These are phyloP conservation scores for Colletotrichum zoysiae DNA, from an alignment of 2,329 filamentous ascomycete species.

Conservation along the genomic window DNA sequence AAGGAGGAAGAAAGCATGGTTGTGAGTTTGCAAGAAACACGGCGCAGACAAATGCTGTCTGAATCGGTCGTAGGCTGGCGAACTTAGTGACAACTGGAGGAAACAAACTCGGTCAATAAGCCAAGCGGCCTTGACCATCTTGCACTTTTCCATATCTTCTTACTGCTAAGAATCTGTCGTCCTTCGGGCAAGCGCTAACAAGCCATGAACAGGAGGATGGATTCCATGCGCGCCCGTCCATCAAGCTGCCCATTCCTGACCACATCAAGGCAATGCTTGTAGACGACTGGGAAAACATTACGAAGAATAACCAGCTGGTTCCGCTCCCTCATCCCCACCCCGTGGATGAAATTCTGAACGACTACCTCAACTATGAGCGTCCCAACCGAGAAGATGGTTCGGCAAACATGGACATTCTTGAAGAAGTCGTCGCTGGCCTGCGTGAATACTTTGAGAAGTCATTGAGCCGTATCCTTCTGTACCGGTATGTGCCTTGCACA, in stretches of 20 bases:
- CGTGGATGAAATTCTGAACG: conserved; percentile 81
- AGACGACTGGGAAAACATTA: conserved; percentile 99
- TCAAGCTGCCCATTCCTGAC: conserved; percentile 89
- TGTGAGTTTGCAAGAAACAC: neutral
- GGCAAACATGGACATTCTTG: conserved; percentile 84
- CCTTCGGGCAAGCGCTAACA: conserved; percentile 1
- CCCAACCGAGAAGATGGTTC: conserved; percentile 74
- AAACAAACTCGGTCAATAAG: neutral
- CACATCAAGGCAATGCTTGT: conserved; percentile 92
- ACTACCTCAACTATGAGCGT: conserved; percentile 80
- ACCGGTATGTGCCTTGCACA: conserved; percentile 64
- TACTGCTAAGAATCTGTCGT: neutral
- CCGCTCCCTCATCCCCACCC: conserved; percentile 83
- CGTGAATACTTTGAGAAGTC: conserved; percentile 95
- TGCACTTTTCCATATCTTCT: conserved; percentile 2
- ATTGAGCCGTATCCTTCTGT: conserved; percentile 89
- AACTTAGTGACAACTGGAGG: neutral
- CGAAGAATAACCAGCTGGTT: conserved; percentile 92
- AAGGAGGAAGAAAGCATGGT: conserved; percentile 2
- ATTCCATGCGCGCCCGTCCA: conserved; percentile 85
- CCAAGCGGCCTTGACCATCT: conserved; percentile 24
- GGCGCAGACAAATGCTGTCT: conserved; percentile 1
- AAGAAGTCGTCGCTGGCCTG: conserved; percentile 88
- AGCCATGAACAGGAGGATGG: conserved; percentile 78
- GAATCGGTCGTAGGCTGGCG: neutral